Base-by-base conservation (phyloP, 1,284 basidiomycete species). In the Rhodofomes roseus region DNA sequence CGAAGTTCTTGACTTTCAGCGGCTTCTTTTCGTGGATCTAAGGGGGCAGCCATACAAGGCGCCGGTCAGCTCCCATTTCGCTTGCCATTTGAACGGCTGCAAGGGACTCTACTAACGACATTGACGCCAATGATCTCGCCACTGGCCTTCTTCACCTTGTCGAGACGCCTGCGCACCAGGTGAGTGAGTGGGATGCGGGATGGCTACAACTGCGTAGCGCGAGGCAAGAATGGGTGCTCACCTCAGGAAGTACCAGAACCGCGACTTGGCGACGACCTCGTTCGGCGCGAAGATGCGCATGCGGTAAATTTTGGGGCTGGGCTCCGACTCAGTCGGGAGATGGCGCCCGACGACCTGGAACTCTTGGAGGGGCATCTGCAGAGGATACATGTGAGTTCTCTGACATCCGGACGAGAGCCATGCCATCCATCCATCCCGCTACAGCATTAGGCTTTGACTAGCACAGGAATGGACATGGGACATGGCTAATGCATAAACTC, bases 201-300 rank as follows among this genome's bases (percentile, higher is more conserved):
- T 18, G 39, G 46, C 18, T 18, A 25, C 6, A 12, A 25, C 50
- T 27, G 8, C 41, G 11, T 16, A 23, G 25, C 36, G 52, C 31
- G 57, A 23, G 29, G 20, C 36, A 29, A 34, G 23, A 27, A 12
- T 23, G n/a, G 37, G 29, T 7, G 67, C 74, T 68, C 66, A 90
- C 89, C 89, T 84, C 67, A 99, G 85, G 87, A 97, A 99, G 84
- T 98, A 99, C 96, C 97, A 99, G 92, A 97, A 99, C 65, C 96
- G 91, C 62, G 93, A 97, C 85, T 99, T 98, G 73, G 97, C 97
- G 71, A 99, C 94, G 68, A 98, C 90, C 69, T 97, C 95, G 78
- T 99, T 99, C 70, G 93, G 93, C 66, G 97, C 96, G 75, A 99
- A 99, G 77, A 99, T 98, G 77, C 96, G 91, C 96, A 99, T 99